Evolutionary conservation across 2,329 filamentous ascomycete species (phyloP).

Genomic region (Aspergillus nomiae): DNA sequence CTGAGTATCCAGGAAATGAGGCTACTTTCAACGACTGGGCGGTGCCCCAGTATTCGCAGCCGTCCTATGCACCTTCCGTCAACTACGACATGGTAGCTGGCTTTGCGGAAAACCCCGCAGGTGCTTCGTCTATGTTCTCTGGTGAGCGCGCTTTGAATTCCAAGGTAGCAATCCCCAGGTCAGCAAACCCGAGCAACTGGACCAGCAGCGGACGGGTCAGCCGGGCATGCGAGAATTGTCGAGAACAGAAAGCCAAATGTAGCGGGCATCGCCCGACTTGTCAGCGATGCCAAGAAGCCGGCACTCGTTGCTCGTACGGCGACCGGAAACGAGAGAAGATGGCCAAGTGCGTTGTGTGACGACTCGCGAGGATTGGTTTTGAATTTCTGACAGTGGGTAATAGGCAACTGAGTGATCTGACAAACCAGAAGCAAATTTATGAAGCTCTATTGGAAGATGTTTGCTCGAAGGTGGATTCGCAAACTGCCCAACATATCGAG

Average conservation of each 20-base stretch:
- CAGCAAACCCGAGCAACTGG: conserved; percentile 23
- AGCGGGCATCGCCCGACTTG: conserved; percentile 47
- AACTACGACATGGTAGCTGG: conserved; percentile 19
- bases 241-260: conserved; percentile 50
- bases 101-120: conserved; percentile 15
- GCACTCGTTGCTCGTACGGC: conserved; percentile 44
- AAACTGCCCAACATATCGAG: conserved; percentile 38
- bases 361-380: not conserved
- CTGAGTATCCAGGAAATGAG: conserved; percentile 19
- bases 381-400: conserved; percentile 14
- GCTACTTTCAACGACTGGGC: conserved; percentile 18
- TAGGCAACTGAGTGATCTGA: conserved; percentile 44
- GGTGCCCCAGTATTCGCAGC: conserved; percentile 20
- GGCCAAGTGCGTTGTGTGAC: conserved; percentile 38
- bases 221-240: conserved; percentile 48
- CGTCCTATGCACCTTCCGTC: conserved; percentile 16
- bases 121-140: conserved; percentile 9
- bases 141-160: conserved; percentile 25
- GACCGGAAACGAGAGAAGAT: conserved; percentile 48
- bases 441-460: conserved; percentile 38
- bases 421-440: conserved; percentile 38
- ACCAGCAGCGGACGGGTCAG: conserved; percentile 36
- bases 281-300: conserved; percentile 45
- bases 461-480: conserved; percentile 33
- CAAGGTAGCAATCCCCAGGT: conserved; percentile 36